Base-by-base conservation (phyloP, 345 rosid species). In the Syzygium oleosum region DNA sequence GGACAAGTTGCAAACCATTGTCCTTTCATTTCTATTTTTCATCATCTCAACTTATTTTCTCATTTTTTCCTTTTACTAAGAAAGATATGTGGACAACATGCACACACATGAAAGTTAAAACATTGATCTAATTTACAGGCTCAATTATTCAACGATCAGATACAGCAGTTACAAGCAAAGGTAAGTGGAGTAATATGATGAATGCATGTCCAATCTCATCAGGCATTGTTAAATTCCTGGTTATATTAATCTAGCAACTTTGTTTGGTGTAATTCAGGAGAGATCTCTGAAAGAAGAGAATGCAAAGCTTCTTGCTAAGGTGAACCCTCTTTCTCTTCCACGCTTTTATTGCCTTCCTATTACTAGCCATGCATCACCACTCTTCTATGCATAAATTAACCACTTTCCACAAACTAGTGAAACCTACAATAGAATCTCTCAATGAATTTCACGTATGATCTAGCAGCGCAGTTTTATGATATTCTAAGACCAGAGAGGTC, bases 91-190 rank as follows among this genome's bases (percentile, higher is more conserved):
- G 17, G 34, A n/a, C 34, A 16, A 61, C 73, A 61, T n/a, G 34
- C 34, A n/a, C 34, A 31, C 34, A 5, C 34, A 13, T 8, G 73
- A 61, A 61, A n/a, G 19, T 61, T 61, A 61, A 61, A 61, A 27
- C n/a, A 15, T 61, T 84, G 49, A 46, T 41, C 51, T 51, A 1
- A 12, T 54, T 87, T 88, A 14, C 92, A 94, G 96, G 89, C 80
- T 89, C 87, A 89, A 84, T 86, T 95, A 79, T 88, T 86, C 23
- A 87, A 88, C 58, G 93, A 90, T 90, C 94, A 90, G 89, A 52
- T 91, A 87, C 85, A 91, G 85, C 91, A 92, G 63, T 91, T 92
- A 73, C 89, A 91, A 87, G 93, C 86, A 78, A 91, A 89, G 94
- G 96, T 93, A 89, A 46, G 8, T 38, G 25, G 11, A n/a, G 3